A percentile compares a stretch with the other conserved stretches of the same genome.
These are phyloP conservation scores for Penicillium bialowiezense DNA, from an alignment of 495 filamentous ascomycete genomes.

Conservation along the genomic window DNA sequence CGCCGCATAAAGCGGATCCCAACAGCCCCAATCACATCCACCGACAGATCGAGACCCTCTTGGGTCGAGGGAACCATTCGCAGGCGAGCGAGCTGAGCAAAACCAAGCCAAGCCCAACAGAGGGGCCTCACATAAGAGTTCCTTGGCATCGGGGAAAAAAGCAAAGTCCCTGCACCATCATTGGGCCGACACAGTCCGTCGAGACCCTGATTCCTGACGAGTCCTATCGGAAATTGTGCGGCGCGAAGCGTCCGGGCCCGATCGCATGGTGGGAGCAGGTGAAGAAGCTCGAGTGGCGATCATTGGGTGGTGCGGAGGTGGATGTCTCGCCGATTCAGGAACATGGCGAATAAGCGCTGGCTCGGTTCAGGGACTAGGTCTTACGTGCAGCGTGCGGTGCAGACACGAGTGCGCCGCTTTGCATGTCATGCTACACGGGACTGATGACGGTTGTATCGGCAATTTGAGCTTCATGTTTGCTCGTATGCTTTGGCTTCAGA, in stretches of 20 bases:
- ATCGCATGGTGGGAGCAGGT: not conserved
- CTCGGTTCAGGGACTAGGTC: not conserved
- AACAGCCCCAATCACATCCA: not conserved
- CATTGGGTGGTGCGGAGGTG: not conserved
- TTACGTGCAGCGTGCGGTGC: conserved; percentile 7
- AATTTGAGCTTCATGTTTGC: too few relatives aligned
- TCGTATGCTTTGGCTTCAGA: not conserved
- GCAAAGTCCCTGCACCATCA: not conserved
- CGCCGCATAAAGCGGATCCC: not conserved
- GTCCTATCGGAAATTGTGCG: not conserved
- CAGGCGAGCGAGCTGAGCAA: not conserved
- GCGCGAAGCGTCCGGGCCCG: not conserved
- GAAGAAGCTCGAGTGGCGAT: not conserved
- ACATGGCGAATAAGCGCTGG: conserved; percentile 17
- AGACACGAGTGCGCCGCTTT: conserved; percentile 8
- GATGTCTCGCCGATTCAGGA: conserved; percentile 11
- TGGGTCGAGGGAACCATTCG: not conserved
- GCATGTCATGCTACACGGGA: not conserved
- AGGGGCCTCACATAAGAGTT: conserved; percentile 7
- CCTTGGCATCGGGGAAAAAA: conserved; percentile 7
- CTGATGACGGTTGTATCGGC: not conserved
- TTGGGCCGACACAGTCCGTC: conserved; percentile 1
- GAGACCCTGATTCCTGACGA: not conserved
- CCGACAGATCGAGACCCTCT: not conserved
- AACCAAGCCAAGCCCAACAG: not conserved